Evolutionary conservation across 192 early-diverging fungal genomes (phyloP).

Genomic region (Backusella psychrophila): DNA sequence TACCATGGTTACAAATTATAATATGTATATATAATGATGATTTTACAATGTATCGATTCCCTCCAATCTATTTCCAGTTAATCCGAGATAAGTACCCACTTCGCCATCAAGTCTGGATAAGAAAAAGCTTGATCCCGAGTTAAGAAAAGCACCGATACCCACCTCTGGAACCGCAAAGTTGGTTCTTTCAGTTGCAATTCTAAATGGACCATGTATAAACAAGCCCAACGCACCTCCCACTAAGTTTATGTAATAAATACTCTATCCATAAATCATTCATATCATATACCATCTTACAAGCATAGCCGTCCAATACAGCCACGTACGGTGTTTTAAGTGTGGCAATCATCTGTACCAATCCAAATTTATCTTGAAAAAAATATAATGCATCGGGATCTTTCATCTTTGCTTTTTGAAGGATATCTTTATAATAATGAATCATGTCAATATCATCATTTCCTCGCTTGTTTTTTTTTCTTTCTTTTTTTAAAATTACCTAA

Average conservation of each 20-base stretch:
- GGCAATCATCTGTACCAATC: slow-evolving; percentile 86
- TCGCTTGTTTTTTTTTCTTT: background rate
- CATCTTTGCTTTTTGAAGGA: slow-evolving; percentile 44
- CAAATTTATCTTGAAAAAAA: slow-evolving; percentile 93
- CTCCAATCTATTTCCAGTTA: slow-evolving; percentile 77
- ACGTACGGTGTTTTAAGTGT: slow-evolving; percentile 86
- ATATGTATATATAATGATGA: background rate
- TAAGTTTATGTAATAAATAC: slow-evolving; percentile 26
- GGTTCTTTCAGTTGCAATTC: slow-evolving; percentile 93
- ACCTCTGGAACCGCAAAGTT: slow-evolving; percentile 95
- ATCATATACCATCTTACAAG: slow-evolving; percentile 43
- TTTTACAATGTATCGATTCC: slow-evolving; percentile 82
- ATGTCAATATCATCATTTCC: background rate
- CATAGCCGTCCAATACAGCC: slow-evolving; percentile 81
- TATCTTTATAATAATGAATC: slow-evolving; percentile 17
- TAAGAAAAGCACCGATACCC: slow-evolving; percentile 90
- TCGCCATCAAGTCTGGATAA: slow-evolving; percentile 92
- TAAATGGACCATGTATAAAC: slow-evolving; percentile 91
- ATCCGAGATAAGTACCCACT: slow-evolving; percentile 86
- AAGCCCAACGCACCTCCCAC: slow-evolving; percentile 97
- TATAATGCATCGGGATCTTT: slow-evolving; percentile 53
- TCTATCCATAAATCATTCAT: background rate
- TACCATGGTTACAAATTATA: background rate
- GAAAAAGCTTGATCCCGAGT: slow-evolving; percentile 93
- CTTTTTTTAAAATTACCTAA: slow-evolving; percentile 27